Conservation (phyloP, 2,329 filamentous ascomycete genomes). For the Scedosporium aurantiacum region DNA sequence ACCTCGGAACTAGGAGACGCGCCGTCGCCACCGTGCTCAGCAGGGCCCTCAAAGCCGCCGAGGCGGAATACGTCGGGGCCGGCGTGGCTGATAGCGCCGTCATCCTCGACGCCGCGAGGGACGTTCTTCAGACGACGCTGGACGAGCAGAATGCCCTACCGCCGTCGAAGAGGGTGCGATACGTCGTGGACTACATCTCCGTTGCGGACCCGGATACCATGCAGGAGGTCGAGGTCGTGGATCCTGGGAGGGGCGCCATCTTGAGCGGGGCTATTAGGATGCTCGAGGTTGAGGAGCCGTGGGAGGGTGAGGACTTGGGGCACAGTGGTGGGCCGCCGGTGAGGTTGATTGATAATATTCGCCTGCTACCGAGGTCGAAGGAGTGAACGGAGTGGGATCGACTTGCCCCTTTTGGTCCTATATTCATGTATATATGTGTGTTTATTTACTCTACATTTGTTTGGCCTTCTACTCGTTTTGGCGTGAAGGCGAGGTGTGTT, state of each 20-base stretch:
- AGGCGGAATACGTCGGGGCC: slow-evolving; percentile 47
- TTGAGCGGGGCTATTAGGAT: slow-evolving; percentile 88
- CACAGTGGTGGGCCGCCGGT: slow-evolving; percentile 63
- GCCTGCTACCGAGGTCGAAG: slow-evolving; percentile 38
- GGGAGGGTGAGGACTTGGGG: slow-evolving; percentile 63
- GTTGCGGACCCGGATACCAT: slow-evolving; percentile 77
- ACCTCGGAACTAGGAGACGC: slow-evolving; percentile 68
- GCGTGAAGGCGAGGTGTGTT: too few species aligned
- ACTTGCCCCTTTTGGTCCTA: not conserved
- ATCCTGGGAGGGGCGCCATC: slow-evolving; percentile 62
- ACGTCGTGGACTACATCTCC: slow-evolving; percentile 87
- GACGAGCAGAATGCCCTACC: slow-evolving; percentile 50
- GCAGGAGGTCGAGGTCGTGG: slow-evolving; percentile 63
- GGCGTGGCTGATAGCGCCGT: slow-evolving; percentile 42
- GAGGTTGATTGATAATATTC: slow-evolving; percentile 87
- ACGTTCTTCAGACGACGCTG: slow-evolving; percentile 42
- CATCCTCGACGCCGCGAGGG: slow-evolving; percentile 62
- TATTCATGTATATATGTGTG: too few species aligned
- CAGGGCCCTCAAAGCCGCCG: slow-evolving; percentile 58
- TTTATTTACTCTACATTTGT: too few species aligned
- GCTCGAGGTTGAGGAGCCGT: slow-evolving; percentile 62
- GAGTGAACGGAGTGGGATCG: not conserved
- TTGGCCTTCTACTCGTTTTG: too few species aligned
- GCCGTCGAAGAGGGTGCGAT: slow-evolving; percentile 52
- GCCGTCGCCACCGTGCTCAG: slow-evolving; percentile 61